Evolutionary conservation across 176 grass and related monocot species (phyloP), one percentile per base, ranked within the genome.

Genomic region (Oryza nivara): DNA sequence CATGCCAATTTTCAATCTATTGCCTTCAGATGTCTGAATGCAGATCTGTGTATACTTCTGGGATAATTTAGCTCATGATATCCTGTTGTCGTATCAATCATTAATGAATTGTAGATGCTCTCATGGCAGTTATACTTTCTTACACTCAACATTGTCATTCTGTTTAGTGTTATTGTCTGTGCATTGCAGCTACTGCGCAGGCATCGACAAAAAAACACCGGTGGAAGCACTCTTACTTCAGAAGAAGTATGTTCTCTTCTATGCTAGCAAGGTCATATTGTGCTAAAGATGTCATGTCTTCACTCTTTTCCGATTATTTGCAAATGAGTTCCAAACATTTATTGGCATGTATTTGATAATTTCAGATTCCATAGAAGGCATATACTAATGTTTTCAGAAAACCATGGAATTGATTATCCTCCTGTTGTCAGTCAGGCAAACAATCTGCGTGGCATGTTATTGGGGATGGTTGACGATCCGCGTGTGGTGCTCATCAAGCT

Each of bases 401-500:
- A 68, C 61, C 70, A 68, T 40, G 61, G 79, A 84, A 49, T 86
- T 90, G 25, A 90, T 86, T 86, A 68, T 86, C 25, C 48, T 86
- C 74, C 65, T 79, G 10, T 83, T 86, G 88, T 90, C 80, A 86
- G 84, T 86, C 86, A 98, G 96, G 96, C 96, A 90, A 98, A 93
- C 86, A 95, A 98, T 84, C 77, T 98, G 87, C 89, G 93, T 11
- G 86, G 91, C 85, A 98, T 98, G 96, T 84, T 98, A 83, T 85
- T 98, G 88, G 96, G 96, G 69, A 98, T 98, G 93, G 93, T 95
- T 88, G 91, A 98, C 48, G 96, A 98, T 89, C 96, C 96, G 77
- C 96, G 93, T 90, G 96, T 98, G 89, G 93, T 93, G 26, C 92
- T 98, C 66, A 93, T 98, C 89, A 98, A 98, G 77, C 74, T 98